Evolutionary conservation across 2,329 filamentous ascomycete genomes (phyloP), one percentile per base, ranked within the genome.

Genomic region (Calonectria montana): DNA sequence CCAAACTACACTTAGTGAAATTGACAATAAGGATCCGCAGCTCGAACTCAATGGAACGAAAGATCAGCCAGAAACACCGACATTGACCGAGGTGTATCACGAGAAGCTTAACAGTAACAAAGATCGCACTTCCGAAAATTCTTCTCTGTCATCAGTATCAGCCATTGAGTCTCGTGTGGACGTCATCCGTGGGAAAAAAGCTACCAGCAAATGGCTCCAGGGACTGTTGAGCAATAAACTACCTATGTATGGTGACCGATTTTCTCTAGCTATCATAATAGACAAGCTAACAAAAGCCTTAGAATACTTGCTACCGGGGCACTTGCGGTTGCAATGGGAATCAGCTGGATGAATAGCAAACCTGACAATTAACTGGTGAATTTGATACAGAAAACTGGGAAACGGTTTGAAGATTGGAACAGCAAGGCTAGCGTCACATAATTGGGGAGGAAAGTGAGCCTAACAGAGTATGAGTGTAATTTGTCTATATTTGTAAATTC

Each of bases 241-340:
- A 5, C 75, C 74, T n/a, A 71, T 76, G 77, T 79, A 57, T 70
- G 76, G 9, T 39, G 12, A 35, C 53, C 31, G 4, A 5, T 18
- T 37, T 57, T 25, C 16, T 37, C 18, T 6, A 57, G 15, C n/a
- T 15, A 6, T 21, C 31, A 15, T 12, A 23, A 18, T 3, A 6
- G n/a, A 15, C 18, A 57, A 35, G 25, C 73, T 79, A 43, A 79
- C 53, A 10, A 29, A 8, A 18, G 12, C 37, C 25, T 45, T 10
- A 80, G 79, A 70, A 69, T 79, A 16, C 37, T 80, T 47, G 76
- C 78, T 55, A 72, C 78, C 9, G 77, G 79, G n/a, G 73, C 74
- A 10, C 61, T 80, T 43, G 76, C 72, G 37, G 41, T 80, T 23
- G 79, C 77, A 31, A 67, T 80, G 37, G 78, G 75, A 21, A 73